Percentiles rank a stretch among this genome's conserved stretches.
These are phyloP conservation scores for Huiozyma sinensis DNA, from an alignment of 805 yeast genomes.

Conservation along the genomic window DNA sequence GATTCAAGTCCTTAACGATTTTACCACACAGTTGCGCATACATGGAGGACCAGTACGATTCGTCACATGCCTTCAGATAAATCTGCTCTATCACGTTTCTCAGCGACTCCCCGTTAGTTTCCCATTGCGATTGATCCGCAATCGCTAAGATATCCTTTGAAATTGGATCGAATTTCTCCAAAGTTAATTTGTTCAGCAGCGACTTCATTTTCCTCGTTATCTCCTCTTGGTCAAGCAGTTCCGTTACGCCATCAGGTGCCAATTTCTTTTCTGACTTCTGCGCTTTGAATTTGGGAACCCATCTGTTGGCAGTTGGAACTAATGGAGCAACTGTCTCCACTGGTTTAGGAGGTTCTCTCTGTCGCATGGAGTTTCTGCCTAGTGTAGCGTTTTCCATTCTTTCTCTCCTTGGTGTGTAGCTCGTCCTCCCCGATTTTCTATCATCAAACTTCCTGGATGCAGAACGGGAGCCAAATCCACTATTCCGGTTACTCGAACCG, in stretches of 20 bases:
- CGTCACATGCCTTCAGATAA: slow-evolving; percentile 94
- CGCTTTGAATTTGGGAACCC: slow-evolving; percentile 77
- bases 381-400: slow-evolving; percentile 32
- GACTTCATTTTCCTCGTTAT: slow-evolving; percentile 79
- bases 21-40: slow-evolving; percentile 87
- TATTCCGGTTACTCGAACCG: slow-evolving; percentile 52
- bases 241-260: slow-evolving; percentile 74
- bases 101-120: slow-evolving; percentile 70
- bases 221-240: slow-evolving; percentile 54
- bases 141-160: slow-evolving; percentile 64
- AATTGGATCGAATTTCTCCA: slow-evolving; percentile 81
- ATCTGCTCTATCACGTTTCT: slow-evolving; percentile 73
- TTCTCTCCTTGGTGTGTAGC: slow-evolving; percentile 35
- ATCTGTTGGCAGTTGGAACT: slow-evolving; percentile 74
- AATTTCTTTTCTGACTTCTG: slow-evolving; percentile 47
- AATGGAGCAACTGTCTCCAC: slow-evolving; percentile 71
- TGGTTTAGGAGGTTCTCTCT: slow-evolving; percentile 33
- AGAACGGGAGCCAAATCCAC: slow-evolving; percentile 38
- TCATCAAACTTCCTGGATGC: slow-evolving; percentile 30
- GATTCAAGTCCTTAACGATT: slow-evolving; percentile 55
- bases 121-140: slow-evolving; percentile 80
- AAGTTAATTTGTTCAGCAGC: slow-evolving; percentile 81
- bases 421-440: slow-evolving; percentile 27
- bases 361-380: slow-evolving; percentile 11
- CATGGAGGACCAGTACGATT: slow-evolving; percentile 95